Conservation (phyloP, 768 basidiomycete species). For the Macrocybe gigantea region DNA sequence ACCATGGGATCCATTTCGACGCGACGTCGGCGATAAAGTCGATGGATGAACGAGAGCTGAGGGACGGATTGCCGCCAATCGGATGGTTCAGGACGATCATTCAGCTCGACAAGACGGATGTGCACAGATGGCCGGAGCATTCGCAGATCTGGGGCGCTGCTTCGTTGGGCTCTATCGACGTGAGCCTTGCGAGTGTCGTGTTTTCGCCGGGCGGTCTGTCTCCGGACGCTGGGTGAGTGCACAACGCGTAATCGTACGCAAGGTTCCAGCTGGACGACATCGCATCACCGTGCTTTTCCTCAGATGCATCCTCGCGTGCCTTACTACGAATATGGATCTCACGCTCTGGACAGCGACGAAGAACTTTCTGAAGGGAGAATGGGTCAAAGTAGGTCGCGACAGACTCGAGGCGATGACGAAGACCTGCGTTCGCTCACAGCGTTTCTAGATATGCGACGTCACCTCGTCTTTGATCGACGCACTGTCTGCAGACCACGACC, state of each 20-base stretch:
- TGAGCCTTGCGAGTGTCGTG: slow-evolving; percentile 47
- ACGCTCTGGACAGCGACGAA: slow-evolving; percentile 61
- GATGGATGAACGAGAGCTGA: slow-evolving; percentile 20
- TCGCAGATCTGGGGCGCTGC: slow-evolving; percentile 61
- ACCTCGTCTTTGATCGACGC: slow-evolving; percentile 41
- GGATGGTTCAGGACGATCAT: slow-evolving; percentile 76
- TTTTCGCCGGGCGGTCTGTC: slow-evolving; percentile 69
- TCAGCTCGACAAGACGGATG: slow-evolving; percentile 42
- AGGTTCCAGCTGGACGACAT: no score
- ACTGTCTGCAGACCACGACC: slow-evolving; percentile 12
- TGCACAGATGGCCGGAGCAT: slow-evolving; percentile 41
- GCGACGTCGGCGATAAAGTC: slow-evolving; percentile 44
- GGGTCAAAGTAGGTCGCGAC: slow-evolving; percentile 44
- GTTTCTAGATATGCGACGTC: slow-evolving; percentile 45
- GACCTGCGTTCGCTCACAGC: neutral
- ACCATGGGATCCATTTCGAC: slow-evolving; percentile 66
- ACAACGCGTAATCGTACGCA: neutral
- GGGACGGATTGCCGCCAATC: slow-evolving; percentile 29
- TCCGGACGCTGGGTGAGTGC: slow-evolving; percentile 49
- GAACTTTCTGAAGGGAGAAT: slow-evolving; percentile 69
- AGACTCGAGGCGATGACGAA: neutral
- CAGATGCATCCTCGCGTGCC: slow-evolving; percentile 63
- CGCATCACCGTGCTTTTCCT: neutral
- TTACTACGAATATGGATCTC: slow-evolving; percentile 75
- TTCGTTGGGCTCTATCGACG: slow-evolving; percentile 70